phyloP scores from a whole-genome alignment of 345 rosid genomes.

The Cardamine occulta region DNA sequence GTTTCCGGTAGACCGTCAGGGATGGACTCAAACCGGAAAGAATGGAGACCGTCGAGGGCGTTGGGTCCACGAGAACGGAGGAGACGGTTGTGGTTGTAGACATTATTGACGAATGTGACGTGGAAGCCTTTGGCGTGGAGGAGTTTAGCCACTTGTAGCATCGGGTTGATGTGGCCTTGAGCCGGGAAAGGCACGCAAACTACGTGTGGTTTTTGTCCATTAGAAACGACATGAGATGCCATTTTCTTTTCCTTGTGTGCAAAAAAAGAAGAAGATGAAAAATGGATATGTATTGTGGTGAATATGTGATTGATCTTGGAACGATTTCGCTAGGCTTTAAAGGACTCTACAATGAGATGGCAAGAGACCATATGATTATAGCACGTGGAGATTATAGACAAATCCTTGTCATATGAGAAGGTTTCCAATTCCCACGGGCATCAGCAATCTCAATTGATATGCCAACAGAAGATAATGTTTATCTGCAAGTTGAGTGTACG shows the following conservation, averaged over 20 bases:
- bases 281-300: too few relatives aligned
- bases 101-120: conserved; percentile 39
- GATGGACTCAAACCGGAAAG: conserved; percentile 32
- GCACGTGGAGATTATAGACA: too few relatives aligned
- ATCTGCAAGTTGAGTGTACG: not conserved
- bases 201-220: conserved; percentile 37
- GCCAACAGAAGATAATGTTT: not conserved
- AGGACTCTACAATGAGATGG: too few relatives aligned
- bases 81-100: conserved; percentile 40
- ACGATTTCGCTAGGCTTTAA: too few relatives aligned
- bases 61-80: conserved; percentile 26
- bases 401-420: not conserved
- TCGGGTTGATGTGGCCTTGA: conserved; percentile 43
- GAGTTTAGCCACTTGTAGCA: conserved; percentile 41
- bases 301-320: too few relatives aligned
- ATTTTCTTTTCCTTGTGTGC: not conserved
- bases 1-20: conserved; percentile 15
- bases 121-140: conserved; percentile 37
- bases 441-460: not conserved
- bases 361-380: too few relatives aligned
- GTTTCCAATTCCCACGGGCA: not conserved
- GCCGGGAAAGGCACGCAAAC: conserved; percentile 37
- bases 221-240: conserved; percentile 25
- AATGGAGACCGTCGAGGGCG: conserved; percentile 19
- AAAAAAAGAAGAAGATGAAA: too few relatives aligned